Percentiles rank a stretch among this genome's conserved stretches.
Evolutionary conservation across 805 yeast genomes (phyloP).

Genomic region (Saitoella complicata): DNA sequence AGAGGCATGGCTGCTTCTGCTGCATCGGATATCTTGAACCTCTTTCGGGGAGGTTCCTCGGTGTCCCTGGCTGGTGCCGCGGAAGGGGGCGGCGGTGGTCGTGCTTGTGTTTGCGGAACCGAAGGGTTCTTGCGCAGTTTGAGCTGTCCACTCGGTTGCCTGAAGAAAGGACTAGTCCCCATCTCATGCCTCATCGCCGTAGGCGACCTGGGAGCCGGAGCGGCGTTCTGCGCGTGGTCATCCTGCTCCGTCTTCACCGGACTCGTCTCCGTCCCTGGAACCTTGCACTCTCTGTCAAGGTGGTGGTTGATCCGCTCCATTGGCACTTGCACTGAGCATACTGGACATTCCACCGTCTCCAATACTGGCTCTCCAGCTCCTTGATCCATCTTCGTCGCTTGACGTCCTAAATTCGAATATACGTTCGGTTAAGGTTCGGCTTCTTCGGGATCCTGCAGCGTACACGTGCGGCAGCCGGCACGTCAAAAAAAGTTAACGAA

Average conservation of each 20-base stretch:
- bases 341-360: slow-evolving; percentile 13
- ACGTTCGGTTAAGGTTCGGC: too few species aligned
- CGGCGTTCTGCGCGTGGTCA: background rate
- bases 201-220: background rate
- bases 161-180: background rate
- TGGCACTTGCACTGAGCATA: slow-evolving; percentile 8
- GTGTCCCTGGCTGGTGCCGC: background rate
- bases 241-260: background rate
- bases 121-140: background rate
- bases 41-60: background rate
- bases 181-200: background rate
- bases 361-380: background rate
- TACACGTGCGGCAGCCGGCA: too few species aligned
- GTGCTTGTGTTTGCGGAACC: slow-evolving; percentile 13
- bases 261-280: background rate
- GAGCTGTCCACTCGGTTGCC: background rate
- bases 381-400: too few species aligned
- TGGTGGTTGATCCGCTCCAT: slow-evolving; percentile 16
- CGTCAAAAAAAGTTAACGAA: too few species aligned
- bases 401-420: too few species aligned
- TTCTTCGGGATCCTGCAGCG: too few species aligned
- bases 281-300: slow-evolving; percentile 20
- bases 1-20: slow-evolving; percentile 28
- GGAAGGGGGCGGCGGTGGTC: slow-evolving; percentile 11
- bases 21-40: slow-evolving; percentile 5